These are phyloP conservation scores for Arthrobotrys musiformis DNA, from an alignment of 2,329 filamentous ascomycete genomes.

Conservation along the genomic window DNA sequence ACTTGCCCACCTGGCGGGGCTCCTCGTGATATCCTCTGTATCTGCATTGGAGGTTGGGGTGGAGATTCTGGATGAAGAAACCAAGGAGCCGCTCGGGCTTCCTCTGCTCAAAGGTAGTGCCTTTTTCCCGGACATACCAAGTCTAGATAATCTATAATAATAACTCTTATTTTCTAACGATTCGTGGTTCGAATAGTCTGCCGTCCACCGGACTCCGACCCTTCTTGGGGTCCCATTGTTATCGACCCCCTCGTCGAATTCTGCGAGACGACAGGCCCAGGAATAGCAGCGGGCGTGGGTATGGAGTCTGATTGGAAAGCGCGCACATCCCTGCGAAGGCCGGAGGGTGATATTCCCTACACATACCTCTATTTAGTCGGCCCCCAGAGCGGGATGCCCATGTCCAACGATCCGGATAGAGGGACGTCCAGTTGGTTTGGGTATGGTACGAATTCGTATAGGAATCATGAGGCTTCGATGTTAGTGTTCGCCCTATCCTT, in stretches of 20 bases:
- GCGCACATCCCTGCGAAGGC: constrained; percentile 1
- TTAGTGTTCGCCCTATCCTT: not conserved
- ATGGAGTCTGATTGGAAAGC: constrained; percentile 30
- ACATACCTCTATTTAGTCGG: constrained; percentile 33
- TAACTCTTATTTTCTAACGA: not conserved
- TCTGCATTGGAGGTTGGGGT: constrained; percentile 27
- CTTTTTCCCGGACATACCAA: not conserved
- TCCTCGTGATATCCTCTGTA: constrained; percentile 7
- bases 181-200: constrained; percentile 3
- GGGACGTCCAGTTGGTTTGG: constrained; percentile 31
- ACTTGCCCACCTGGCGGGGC: not conserved
- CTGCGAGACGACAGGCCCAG: constrained; percentile 6
- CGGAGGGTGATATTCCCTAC: not conserved
- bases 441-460: constrained; percentile 20
- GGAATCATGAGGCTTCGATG: constrained; percentile 35
- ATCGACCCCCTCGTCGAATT: constrained; percentile 15
- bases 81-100: constrained; percentile 14
- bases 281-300: constrained; percentile 2
- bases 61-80: constrained; percentile 34
- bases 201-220: constrained; percentile 27
- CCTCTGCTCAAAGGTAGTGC: constrained; percentile 8
- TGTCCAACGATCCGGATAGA: constrained; percentile 34
- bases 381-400: constrained; percentile 13
- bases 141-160: not conserved
- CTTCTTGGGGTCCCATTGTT: constrained; percentile 31